Base-by-base conservation (phyloP, 2,329 filamentous ascomycete genomes). In the Aspergillus sp. region DNA sequence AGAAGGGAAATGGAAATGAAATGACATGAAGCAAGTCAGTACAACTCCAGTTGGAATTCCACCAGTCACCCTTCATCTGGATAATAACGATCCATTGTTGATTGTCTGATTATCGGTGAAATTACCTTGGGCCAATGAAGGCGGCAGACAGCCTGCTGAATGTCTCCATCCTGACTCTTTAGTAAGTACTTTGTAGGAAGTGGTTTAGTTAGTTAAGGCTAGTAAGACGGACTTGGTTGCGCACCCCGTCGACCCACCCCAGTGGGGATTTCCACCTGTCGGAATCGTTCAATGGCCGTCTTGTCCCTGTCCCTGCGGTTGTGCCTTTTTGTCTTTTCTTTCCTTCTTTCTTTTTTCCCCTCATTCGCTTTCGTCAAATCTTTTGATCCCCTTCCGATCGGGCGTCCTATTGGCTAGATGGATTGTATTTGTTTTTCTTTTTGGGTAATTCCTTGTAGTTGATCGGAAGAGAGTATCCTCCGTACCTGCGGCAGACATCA, bases 211-310 rank as follows among this genome's bases (percentile, higher is more conserved):
- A 13, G 10, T 15, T 36, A 36, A 36, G 32, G 11, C 32, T 36
- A 36, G 32, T 36, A 36, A 36, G 32, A 36, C 32, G 32, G 32
- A 36, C 32, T 13, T 36, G 32, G 32, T 36, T 13, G 32, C 32
- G 32, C 32, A 42, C 39, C 39, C 21, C 27, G 25, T 8, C 27
- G 25, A 39, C 39, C 53, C 53, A 55, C 53, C 8, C 27, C 8
- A 36, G 32, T 36, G 32, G 32, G 39, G 23, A 15, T 47, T 55
- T 55, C 53, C 39, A 55, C 53, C 53, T 55, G 53, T 55, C 53
- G 53, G 53, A 32, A 44, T 55, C 53, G 19, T 55, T 55, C 53
- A 55, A 55, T 55, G 47, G 47, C 47, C 17, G 47, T 27, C 25
- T 36, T 30, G 47, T 50, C 47, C n/a, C 23, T 19, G 50, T 39